Conservation (phyloP, 73 alveolate species). For the Durusdinium trenchii region DNA sequence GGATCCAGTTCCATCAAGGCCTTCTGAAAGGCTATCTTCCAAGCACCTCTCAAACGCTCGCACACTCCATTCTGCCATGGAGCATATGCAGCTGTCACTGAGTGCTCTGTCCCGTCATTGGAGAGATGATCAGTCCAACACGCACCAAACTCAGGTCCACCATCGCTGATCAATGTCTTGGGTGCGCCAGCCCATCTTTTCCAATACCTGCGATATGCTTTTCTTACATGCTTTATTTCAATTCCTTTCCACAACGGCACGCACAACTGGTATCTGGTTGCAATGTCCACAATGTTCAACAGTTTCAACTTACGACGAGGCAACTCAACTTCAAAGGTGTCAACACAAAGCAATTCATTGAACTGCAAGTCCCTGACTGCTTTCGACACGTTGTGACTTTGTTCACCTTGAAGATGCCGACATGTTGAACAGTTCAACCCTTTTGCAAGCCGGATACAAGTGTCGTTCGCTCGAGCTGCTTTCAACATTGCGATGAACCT, state of each 20-base stretch:
- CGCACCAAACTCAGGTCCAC: not conserved
- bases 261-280: not conserved
- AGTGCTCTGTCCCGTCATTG: not conserved
- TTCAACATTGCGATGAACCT: conserved; percentile 16
- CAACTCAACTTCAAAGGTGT: conserved; percentile 11
- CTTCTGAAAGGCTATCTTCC: conserved; percentile 4
- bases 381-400: not conserved
- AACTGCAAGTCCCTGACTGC: not conserved
- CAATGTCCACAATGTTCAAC: conserved; percentile 15
- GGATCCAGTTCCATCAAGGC: not conserved
- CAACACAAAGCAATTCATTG: not conserved
- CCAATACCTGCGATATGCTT: conserved; percentile 1
- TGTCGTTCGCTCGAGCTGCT: not conserved
- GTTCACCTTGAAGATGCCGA: not conserved
- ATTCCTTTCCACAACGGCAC: conserved; percentile 28
- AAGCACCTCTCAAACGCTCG: not conserved
- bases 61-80: conserved; percentile 47
- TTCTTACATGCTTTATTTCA: not conserved
- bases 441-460: not conserved
- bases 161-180: not conserved
- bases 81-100: not conserved
- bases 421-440: conserved; percentile 1
- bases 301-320: conserved; percentile 16
- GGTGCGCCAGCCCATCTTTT: not conserved
- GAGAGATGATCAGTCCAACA: not conserved